Conservation (phyloP, 306 rosid genomes). For the Acacia crassicarpa region DNA sequence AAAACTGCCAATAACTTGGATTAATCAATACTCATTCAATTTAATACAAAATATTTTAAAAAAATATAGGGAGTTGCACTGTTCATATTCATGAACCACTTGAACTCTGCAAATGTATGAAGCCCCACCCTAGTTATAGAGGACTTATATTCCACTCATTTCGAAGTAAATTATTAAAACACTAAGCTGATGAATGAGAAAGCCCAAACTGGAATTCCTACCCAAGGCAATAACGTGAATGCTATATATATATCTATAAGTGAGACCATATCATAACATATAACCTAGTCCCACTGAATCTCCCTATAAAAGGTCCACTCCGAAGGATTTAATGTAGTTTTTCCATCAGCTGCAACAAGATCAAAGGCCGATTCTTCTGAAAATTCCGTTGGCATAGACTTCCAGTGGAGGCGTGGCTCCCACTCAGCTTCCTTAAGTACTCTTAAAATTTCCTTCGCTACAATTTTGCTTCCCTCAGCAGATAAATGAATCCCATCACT, state of each 20-base stretch:
- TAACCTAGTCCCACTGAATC: slow-evolving; percentile 63
- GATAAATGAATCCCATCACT: slow-evolving; percentile 96
- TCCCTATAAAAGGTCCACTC: slow-evolving; percentile 84
- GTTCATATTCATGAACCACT: not conserved
- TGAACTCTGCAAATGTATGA: not conserved
- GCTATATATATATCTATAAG: not conserved
- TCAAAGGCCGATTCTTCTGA: slow-evolving; percentile 79
- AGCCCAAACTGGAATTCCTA: slow-evolving; percentile 8
- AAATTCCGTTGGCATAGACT: slow-evolving; percentile 75
- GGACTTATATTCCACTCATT: slow-evolving; percentile 9
- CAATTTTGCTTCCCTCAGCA: slow-evolving; percentile 85
- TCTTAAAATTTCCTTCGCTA: slow-evolving; percentile 74
- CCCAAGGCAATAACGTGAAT: not conserved
- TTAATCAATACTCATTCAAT: not conserved
- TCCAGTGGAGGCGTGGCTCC: slow-evolving; percentile 93
- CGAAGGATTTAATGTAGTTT: slow-evolving; percentile 70
- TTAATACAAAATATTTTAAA: not conserved
- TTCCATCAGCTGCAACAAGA: slow-evolving; percentile 86
- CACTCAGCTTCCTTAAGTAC: slow-evolving; percentile 82
- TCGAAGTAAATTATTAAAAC: slow-evolving; percentile 7
- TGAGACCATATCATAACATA: not conserved
- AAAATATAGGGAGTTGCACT: not conserved
- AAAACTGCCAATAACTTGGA: not conserved
- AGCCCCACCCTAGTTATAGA: not conserved
- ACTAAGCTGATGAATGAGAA: slow-evolving; percentile 12